Evolutionary conservation across 2,329 filamentous ascomycete species (phyloP), one percentile per base, ranked within the genome.

Genomic region (Penicillium sp.): DNA sequence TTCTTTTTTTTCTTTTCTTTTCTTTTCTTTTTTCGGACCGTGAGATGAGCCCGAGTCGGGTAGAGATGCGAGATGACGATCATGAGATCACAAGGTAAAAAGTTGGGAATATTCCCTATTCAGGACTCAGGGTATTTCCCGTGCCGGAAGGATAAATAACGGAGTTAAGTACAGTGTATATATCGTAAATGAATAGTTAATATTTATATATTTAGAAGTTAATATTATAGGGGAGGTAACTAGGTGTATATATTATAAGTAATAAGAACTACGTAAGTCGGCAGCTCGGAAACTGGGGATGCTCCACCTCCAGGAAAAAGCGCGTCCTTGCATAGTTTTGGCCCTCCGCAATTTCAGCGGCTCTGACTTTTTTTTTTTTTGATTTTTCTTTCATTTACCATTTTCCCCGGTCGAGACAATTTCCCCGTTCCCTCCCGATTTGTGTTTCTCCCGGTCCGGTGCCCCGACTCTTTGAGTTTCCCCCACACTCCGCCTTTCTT

Each of bases 401-500:
- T 49, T 41, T 38, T 50, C 43, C 54, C 56, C 56, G 53, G 45
- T 56, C 41, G 40, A 45, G 28, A 52, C 47, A 50, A 50, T 55
- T 52, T 52, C 60, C 55, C 59, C 59, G 60, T 66, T 64, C 62
- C 59, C 56, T 62, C 57, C 60, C 63, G 60, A 65, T 48, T 51
- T 40, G 28, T 49, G 45, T 59, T 59, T 52, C 53, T 68, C 48
- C 67, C 67, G 66, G 66, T 64, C 66, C 66, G 67, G 60, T 62
- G 61, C 68, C 65, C 68, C 69, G 65, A 67, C 38, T 63, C 62
- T 61, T 62, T 61, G 50, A 55, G 61, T 62, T 61, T 71, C 67
- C 69, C 68, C 69, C 70, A 71, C 69, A 72, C 69, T 70, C 67
- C 66, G 66, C 68, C 61, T 22, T 22, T 22, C 22, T 22, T 22